Evolutionary conservation across 129 eudicot species (phyloP).

Genomic region (Centella asiatica): DNA sequence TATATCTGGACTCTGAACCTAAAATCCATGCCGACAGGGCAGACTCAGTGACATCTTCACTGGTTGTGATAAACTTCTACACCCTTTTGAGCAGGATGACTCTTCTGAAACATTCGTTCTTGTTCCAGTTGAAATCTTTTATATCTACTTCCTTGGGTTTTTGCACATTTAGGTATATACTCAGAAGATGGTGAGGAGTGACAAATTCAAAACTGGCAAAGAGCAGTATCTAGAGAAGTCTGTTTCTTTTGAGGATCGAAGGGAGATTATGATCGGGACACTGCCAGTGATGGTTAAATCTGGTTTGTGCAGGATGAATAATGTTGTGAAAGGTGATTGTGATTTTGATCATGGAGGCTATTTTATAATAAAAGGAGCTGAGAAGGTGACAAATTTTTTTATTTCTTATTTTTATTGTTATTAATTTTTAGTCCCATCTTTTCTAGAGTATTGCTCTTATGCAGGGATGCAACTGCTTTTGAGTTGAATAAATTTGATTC

Average conservation of each 20-base stretch:
- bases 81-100: background rate
- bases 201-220: constrained; percentile 46
- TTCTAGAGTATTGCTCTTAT: background rate
- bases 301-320: constrained; percentile 85
- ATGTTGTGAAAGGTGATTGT: constrained; percentile 50
- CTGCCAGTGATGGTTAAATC: constrained; percentile 95
- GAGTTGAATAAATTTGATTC: background rate
- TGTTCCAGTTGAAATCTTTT: background rate
- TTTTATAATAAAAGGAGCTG: constrained; percentile 87
- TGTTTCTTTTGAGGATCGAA: constrained; percentile 23
- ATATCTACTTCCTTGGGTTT: constrained; percentile 1
- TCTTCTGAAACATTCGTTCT: background rate
- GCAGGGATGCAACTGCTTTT: background rate
- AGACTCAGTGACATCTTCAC: too few relatives aligned
- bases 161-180: constrained; percentile 45
- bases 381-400: constrained; percentile 42
- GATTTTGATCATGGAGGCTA: constrained; percentile 91
- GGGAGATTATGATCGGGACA: constrained; percentile 54
- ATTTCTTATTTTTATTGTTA: too few relatives aligned
- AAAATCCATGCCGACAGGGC: background rate
- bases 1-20: background rate
- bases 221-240: constrained; percentile 39
- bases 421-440: too few relatives aligned
- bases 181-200: constrained; percentile 37
- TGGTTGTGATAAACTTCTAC: background rate